Evolutionary conservation across 805 yeast genomes (phyloP).

Genomic region (Yueomyces sinensis): DNA sequence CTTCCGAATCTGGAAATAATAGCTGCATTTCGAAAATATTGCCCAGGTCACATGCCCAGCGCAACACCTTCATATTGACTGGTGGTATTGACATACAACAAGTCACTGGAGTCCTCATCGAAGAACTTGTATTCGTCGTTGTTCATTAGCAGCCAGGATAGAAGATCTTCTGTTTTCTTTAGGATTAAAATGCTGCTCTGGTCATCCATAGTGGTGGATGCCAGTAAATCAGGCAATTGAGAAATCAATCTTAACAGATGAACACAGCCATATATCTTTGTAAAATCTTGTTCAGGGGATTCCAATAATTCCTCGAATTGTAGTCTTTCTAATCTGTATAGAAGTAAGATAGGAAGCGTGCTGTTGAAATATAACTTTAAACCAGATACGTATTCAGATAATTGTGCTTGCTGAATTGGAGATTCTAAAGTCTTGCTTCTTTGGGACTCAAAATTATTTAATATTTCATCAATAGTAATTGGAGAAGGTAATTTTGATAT

Average conservation of each 20-base stretch:
- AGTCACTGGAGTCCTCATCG: slow-evolving; percentile 5
- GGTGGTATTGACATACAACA: slow-evolving; percentile 20
- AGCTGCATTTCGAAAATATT: no score
- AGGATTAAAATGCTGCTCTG: slow-evolving; percentile 32
- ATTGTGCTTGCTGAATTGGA: slow-evolving; percentile 31
- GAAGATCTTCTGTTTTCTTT: slow-evolving; percentile 15
- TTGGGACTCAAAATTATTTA: slow-evolving; percentile 35
- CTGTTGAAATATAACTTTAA: slow-evolving; percentile 61
- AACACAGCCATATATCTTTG: slow-evolving; percentile 59
- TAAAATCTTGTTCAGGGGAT: slow-evolving; percentile 4
- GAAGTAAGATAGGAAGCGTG: slow-evolving; percentile 28
- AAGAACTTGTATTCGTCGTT: slow-evolving; percentile 5
- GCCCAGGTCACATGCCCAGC: slow-evolving; percentile 18
- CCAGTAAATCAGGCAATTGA: slow-evolving; percentile 69
- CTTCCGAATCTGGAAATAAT: no score
- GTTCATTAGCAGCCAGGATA: slow-evolving; percentile 16
- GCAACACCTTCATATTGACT: slow-evolving; percentile 26
- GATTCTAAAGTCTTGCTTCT: slow-evolving; percentile 16
- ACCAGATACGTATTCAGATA: slow-evolving; percentile 61
- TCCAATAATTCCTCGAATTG: slow-evolving; percentile 15
- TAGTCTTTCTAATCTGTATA: slow-evolving; percentile 20
- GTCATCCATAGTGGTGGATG: slow-evolving; percentile 71
- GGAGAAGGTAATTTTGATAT: slow-evolving; percentile 51
- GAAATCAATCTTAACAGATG: slow-evolving; percentile 70
- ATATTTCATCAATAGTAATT: slow-evolving; percentile 36